A percentile compares a stretch with the other conserved stretches of the same genome.
Evolutionary conservation across 1,284 basidiomycete species (phyloP).

Genomic region (Ceratobasidium sp.): DNA sequence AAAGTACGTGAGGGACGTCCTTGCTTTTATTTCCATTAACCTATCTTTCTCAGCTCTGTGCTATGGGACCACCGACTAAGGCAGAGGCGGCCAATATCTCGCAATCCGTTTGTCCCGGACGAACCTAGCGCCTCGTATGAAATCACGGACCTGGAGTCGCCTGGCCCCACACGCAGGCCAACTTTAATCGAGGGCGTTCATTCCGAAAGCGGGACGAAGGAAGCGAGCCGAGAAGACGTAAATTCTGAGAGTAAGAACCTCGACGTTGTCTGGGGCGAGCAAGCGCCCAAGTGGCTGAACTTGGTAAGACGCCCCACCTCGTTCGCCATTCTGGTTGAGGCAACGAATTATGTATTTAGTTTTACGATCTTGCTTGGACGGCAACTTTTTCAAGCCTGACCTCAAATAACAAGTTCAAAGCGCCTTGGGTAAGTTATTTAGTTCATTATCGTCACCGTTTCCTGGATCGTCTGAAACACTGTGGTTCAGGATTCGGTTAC

Average conservation of each 20-base stretch:
- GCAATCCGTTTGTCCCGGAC: conserved; percentile 19
- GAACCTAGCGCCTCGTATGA: neutral
- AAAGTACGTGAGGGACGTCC: neutral
- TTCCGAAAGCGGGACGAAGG: neutral
- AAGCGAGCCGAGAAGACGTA: neutral
- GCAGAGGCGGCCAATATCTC: conserved; percentile 25
- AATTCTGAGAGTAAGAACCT: neutral
- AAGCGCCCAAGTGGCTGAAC: conserved; percentile 29
- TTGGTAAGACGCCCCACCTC: neutral
- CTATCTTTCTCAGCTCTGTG: neutral
- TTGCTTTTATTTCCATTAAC: neutral
- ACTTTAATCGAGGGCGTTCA: neutral
- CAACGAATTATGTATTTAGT: neutral
- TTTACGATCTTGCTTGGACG: conserved; percentile 38
- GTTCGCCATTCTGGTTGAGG: too few species aligned
- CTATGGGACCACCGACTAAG: conserved; percentile 33
- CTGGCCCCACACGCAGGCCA: neutral
- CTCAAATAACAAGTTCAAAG: conserved; percentile 24
- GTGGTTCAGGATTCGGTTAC: conserved; percentile 19
- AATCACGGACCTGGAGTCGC: neutral
- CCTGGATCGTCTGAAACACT: neutral
- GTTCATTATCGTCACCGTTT: neutral
- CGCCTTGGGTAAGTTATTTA: conserved; percentile 7
- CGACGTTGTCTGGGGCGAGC: conserved; percentile 34
- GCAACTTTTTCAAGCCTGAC: conserved; percentile 34